These are phyloP conservation scores for Camellia oleifera DNA, from an alignment of 179 eudicot genomes.

Conservation along the genomic window DNA sequence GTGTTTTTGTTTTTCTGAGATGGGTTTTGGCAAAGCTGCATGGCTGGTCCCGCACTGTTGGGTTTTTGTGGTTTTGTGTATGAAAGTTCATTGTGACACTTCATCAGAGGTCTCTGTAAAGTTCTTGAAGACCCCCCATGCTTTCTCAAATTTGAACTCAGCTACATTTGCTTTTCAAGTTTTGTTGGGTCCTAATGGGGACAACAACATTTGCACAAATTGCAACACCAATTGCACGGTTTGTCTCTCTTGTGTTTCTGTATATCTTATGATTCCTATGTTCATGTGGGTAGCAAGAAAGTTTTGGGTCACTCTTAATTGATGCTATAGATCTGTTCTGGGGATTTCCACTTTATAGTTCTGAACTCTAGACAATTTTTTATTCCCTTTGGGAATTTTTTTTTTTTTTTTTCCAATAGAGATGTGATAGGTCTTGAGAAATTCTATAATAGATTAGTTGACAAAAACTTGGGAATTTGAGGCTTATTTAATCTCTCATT, in stretches of 20 bases:
- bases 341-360: background rate
- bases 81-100: conserved; percentile 35
- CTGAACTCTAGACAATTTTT: too few species aligned
- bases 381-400: too few species aligned
- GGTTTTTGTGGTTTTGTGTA: conserved; percentile 42
- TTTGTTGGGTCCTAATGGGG: conserved; percentile 31
- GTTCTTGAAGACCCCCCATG: conserved; percentile 57
- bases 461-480: background rate
- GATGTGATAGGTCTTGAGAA: background rate
- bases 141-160: conserved; percentile 44
- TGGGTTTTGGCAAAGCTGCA: conserved; percentile 40
- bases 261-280: background rate
- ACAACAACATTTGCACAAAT: conserved; percentile 27
- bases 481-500: background rate
- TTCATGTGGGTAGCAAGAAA: background rate
- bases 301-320: too few species aligned
- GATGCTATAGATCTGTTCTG: conserved; percentile 1
- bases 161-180: conserved; percentile 69
- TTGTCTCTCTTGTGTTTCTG: conserved; percentile 5
- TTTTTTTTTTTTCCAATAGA: background rate
- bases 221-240: conserved; percentile 78
- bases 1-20: conserved; percentile 13
- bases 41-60: conserved; percentile 42
- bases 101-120: conserved; percentile 51
- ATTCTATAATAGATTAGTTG: background rate